phyloP scores from a whole-genome alignment of 176 grass and related monocot genomes.

The Panicum miliaceum region DNA sequence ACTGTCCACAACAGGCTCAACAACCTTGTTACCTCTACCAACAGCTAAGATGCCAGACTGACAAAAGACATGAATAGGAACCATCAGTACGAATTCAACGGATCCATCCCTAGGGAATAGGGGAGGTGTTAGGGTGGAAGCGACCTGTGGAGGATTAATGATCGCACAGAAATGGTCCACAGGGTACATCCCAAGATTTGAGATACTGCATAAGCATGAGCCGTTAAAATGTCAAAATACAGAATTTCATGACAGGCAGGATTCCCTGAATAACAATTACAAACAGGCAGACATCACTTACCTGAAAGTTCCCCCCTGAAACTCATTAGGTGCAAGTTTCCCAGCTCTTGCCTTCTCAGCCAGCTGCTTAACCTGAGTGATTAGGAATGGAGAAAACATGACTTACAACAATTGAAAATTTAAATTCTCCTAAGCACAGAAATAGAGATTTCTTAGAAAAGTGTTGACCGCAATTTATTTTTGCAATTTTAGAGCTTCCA shows the following conservation, averaged over 20 bases:
- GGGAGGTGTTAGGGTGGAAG: background rate
- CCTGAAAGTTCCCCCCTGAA: constrained; percentile 94
- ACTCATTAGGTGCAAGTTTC: constrained; percentile 86
- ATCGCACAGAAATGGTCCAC: constrained; percentile 98
- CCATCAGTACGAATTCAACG: constrained; percentile 24
- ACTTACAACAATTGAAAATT: background rate
- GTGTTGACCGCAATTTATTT: background rate
- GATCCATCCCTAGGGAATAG: constrained; percentile 20
- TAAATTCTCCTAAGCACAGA: background rate
- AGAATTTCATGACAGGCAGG: constrained; percentile 19
- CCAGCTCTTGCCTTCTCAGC: constrained; percentile 90
- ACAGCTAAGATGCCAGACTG: constrained; percentile 93
- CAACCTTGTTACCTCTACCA: constrained; percentile 82
- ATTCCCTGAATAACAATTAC: constrained; percentile 12
- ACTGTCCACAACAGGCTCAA: constrained; percentile 74
- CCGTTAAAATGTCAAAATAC: constrained; percentile 34
- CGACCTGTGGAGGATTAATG: constrained; percentile 96
- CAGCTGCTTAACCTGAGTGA: constrained; percentile 82
- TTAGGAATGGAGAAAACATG: background rate
- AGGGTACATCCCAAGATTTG: constrained; percentile 98
- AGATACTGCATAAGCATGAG: constrained; percentile 66
- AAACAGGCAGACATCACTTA: constrained; percentile 40
- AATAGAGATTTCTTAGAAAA: background rate
- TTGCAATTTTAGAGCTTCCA: constrained; percentile 32
- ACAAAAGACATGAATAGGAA: constrained; percentile 27